Evolutionary conservation across 106 monocot species (phyloP), one percentile per base, ranked within the genome.

Genomic region (Dendrobium chrysotoxum): DNA sequence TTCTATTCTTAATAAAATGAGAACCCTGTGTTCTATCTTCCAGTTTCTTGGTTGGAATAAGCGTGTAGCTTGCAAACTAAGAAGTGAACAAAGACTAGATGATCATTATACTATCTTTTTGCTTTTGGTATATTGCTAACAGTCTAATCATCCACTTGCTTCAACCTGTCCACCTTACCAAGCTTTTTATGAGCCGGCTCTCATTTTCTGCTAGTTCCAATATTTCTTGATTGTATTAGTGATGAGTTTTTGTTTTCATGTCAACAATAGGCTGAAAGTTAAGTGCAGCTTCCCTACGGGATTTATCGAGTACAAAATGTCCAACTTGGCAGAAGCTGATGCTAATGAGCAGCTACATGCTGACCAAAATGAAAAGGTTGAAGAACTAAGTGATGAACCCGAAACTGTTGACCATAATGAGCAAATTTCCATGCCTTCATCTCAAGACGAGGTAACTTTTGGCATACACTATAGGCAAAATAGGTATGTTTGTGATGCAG

Each of bases 391-490:
- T n/a, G 75, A 81, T 68, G 66, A 86, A 46, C 40, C 23, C 72
- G 41, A 40, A 38, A 78, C 50, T 15, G 50, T 13, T 50, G 50
- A 79, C 45, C 73, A 75, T 50, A 79, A 80, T 53, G 86, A 82
- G 40, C 75, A 44, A 31, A 84, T 80, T 40, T 64, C 88, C 73
- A 85, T 93, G 90, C 88, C 90, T 5, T 86, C 92, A 85, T 41
- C 80, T 44, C 82, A 88, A 75, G 82, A 82, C 40, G 87, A 93
- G 90, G 92, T 93, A 39, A 79, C 28, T 75, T 44, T 70, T 17
- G 57, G 4, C 3, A 57, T n/a, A 57, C 18, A 18, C 57, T 57
- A 20, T 35, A n/a, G 57, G 57, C 11, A 30, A 44, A 73, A 25
- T 40, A 20, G 64, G 7, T 64, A n/a, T 54, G 4, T 13, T 30